Conservation (phyloP, 2,329 filamentous ascomycete species). For the Akanthomyces uredinophilus region DNA sequence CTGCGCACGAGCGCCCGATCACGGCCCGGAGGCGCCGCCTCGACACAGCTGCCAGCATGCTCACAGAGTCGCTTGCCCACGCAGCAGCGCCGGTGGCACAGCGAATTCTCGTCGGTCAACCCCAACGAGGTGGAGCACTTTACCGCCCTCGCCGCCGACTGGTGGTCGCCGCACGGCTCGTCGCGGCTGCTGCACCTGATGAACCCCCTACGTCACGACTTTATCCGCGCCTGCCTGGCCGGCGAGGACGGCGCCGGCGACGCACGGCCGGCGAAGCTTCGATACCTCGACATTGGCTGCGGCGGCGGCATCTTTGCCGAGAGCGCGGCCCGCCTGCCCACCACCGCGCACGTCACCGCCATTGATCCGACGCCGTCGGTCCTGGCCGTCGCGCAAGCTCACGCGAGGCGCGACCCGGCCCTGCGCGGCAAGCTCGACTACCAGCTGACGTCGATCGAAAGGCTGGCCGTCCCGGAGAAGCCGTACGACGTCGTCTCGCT, state of each 20-base stretch:
- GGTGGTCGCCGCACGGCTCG: slow-evolving; percentile 95
- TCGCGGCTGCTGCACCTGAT: slow-evolving; percentile 92
- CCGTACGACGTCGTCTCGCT: slow-evolving; percentile 76
- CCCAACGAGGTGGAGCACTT: slow-evolving; percentile 90
- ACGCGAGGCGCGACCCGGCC: slow-evolving; percentile 68
- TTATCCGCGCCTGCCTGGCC: slow-evolving; percentile 69
- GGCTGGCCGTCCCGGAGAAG: slow-evolving; percentile 44
- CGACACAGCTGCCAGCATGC: background rate
- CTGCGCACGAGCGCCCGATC: background rate
- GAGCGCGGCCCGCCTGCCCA: slow-evolving; percentile 64
- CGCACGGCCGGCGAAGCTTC: slow-evolving; percentile 32
- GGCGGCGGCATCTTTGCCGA: slow-evolving; percentile 97
- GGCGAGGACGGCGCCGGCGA: slow-evolving; percentile 26
- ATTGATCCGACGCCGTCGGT: slow-evolving; percentile 75
- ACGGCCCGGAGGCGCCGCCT: background rate
- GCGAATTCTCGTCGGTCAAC: slow-evolving; percentile 67
- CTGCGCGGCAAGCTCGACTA: slow-evolving; percentile 65
- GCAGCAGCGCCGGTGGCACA: slow-evolving; percentile 9
- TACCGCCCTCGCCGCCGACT: slow-evolving; percentile 83
- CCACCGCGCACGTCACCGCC: slow-evolving; percentile 61
- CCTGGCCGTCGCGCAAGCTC: slow-evolving; percentile 67
- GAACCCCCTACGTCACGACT: slow-evolving; percentile 94
- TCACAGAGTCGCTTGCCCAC: background rate
- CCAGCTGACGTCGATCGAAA: slow-evolving; percentile 71
- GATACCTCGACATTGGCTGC: slow-evolving; percentile 88